phyloP scores from a whole-genome alignment of 768 basidiomycete species.

The Russula compacta region DNA sequence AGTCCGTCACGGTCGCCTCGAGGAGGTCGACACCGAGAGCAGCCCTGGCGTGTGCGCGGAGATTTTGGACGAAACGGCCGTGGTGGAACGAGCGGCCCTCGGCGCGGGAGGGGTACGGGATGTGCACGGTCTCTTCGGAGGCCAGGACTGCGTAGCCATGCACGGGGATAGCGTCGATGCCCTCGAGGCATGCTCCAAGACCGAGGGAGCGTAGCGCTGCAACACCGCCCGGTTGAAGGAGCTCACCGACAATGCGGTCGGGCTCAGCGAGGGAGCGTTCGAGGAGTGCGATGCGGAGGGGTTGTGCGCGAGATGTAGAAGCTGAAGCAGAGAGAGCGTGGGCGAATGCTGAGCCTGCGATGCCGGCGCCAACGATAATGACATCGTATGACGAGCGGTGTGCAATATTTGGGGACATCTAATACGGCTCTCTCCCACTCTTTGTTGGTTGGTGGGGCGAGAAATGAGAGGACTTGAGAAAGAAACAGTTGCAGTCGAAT shows the following conservation, averaged over 20 bases:
- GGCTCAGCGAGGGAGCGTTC: conserved; percentile 91
- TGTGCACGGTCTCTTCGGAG: conserved; percentile 61
- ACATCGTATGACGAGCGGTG: conserved; percentile 50
- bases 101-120: conserved; percentile 70
- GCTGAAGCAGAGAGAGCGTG: conserved; percentile 65
- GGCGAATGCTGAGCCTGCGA: conserved; percentile 83
- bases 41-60: conserved; percentile 55
- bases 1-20: conserved; percentile 74
- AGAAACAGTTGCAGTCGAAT: not conserved
- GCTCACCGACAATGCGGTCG: conserved; percentile 95
- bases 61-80: conserved; percentile 75
- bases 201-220: conserved; percentile 69
- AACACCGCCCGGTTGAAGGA: conserved; percentile 90
- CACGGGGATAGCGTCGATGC: conserved; percentile 78
- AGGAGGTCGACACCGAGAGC: conserved; percentile 67
- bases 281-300: conserved; percentile 71
- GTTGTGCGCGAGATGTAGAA: conserved; percentile 33
- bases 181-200: conserved; percentile 63
- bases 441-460: not conserved
- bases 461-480: not conserved
- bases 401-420: not conserved
- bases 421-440: not conserved
- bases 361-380: conserved; percentile 85
- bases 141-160: conserved; percentile 82
- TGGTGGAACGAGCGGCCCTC: conserved; percentile 91